Conservation (phyloP, 306 rosid species). For the Malus sieversii region DNA sequence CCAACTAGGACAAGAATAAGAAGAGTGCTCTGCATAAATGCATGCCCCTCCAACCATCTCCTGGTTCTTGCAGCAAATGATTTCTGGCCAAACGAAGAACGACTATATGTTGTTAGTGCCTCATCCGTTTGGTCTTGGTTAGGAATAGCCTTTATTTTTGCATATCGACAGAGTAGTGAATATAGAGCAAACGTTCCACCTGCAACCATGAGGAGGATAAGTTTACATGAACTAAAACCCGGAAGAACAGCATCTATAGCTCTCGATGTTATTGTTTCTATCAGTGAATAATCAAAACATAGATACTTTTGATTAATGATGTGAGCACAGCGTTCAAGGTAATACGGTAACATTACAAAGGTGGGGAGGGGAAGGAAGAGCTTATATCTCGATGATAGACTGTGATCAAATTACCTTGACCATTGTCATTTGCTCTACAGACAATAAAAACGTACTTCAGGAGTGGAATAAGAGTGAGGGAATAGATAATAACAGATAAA, state of each 20-base stretch:
- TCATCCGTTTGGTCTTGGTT: constrained; percentile 94
- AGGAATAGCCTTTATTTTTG: constrained; percentile 80
- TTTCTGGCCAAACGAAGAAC: constrained; percentile 63
- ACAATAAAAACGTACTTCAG: constrained; percentile 86
- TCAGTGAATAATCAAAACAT: neutral
- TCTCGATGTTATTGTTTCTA: neutral
- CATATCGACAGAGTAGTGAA: constrained; percentile 94
- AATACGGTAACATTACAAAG: neutral
- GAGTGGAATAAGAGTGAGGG: constrained; percentile 89
- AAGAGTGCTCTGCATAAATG: constrained; percentile 50
- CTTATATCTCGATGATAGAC: constrained; percentile 24
- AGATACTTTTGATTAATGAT: neutral
- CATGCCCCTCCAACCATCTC: constrained; percentile 69
- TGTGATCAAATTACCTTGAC: constrained; percentile 65
- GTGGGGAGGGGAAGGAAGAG: neutral
- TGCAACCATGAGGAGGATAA: constrained; percentile 14
- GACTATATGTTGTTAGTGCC: constrained; percentile 86
- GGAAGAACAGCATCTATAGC: neutral
- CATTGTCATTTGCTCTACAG: constrained; percentile 91
- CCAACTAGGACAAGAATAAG: constrained; percentile 92
- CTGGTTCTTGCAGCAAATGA: constrained; percentile 88
- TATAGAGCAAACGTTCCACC: constrained; percentile 98
- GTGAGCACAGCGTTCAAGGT: neutral
- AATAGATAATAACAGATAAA: constrained; percentile 85
- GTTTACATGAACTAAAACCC: neutral